Evolutionary conservation across 352 stramenopile genomes (phyloP).

Genomic region (Globisporangium barbulae): DNA sequence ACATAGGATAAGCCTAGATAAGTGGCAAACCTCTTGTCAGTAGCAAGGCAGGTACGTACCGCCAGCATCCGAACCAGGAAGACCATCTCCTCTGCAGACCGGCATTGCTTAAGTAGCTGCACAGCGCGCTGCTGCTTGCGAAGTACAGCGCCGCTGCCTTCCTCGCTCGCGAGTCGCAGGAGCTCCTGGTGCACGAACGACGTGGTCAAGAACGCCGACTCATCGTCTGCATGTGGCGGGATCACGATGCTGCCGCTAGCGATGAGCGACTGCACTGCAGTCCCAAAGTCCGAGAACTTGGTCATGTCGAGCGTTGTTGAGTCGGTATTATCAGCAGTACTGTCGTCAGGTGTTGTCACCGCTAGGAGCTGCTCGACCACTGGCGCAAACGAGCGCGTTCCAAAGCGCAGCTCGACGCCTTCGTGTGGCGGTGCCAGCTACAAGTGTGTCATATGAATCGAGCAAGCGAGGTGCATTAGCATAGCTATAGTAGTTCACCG

Average conservation of each 20-base stretch:
- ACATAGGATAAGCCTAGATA: background rate
- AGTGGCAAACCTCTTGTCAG: background rate
- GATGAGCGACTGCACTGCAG: conserved; percentile 45
- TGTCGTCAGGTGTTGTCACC: conserved; percentile 30
- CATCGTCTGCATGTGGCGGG: background rate
- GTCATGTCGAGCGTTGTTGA: background rate
- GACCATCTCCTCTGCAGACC: conserved; percentile 50
- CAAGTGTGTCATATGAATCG: background rate
- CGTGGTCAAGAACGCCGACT: conserved; percentile 25
- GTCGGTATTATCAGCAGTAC: conserved; percentile 1
- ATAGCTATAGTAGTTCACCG: background rate
- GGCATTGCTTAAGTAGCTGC: conserved; percentile 49
- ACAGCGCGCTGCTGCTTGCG: conserved; percentile 67
- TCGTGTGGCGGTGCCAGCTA: conserved; percentile 67
- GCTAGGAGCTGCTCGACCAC: conserved; percentile 45
- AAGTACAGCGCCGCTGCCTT: conserved; percentile 47
- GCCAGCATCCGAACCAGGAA: conserved; percentile 73
- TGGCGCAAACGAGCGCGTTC: conserved; percentile 53
- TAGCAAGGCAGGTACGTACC: conserved; percentile 28
- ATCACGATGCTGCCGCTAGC: conserved; percentile 28
- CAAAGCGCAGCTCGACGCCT: conserved; percentile 74
- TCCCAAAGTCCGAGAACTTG: conserved; percentile 50
- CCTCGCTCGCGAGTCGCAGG: conserved; percentile 47
- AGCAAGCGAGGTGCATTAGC: background rate
- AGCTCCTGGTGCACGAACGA: conserved; percentile 52